phyloP scores from a whole-genome alignment of 768 basidiomycete genomes.

The Tulasnella sp. region DNA sequence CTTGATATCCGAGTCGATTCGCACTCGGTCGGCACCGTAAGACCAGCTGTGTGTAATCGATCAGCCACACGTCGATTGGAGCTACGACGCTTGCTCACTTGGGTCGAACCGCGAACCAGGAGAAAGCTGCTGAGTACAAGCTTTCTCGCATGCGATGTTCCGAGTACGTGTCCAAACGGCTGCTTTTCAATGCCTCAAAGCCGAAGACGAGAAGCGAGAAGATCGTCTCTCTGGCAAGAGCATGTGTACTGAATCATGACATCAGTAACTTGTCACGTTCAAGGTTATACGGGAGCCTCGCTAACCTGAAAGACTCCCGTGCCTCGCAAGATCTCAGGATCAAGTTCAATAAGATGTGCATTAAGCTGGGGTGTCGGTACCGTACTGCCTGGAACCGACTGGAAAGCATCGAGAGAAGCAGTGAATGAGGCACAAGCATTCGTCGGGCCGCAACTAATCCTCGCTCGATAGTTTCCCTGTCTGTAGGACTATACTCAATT shows the following conservation, averaged over 20 bases:
- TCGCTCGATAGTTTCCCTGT: constrained; percentile 72
- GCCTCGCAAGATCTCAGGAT: constrained; percentile 69
- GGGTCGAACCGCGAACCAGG: constrained; percentile 89
- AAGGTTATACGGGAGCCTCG: background rate
- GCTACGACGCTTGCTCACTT: constrained; percentile 46
- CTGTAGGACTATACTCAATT: constrained; percentile 80
- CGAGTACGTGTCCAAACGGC: constrained; percentile 68
- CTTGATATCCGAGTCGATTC: constrained; percentile 80
- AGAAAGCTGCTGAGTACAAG: constrained; percentile 69
- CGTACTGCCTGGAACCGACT: constrained; percentile 90
- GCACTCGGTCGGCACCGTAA: constrained; percentile 86
- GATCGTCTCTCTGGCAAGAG: constrained; percentile 78
- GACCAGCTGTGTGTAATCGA: constrained; percentile 57
- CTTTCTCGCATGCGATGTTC: constrained; percentile 64
- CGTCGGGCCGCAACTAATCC: constrained; percentile 57
- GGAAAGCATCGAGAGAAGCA: constrained; percentile 78
- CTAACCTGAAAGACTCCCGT: constrained; percentile 62
- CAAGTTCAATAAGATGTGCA: constrained; percentile 76
- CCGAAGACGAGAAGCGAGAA: constrained; percentile 89
- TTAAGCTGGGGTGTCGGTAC: constrained; percentile 72
- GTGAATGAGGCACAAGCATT: constrained; percentile 67
- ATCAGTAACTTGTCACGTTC: background rate
- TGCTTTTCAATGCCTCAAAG: constrained; percentile 83
- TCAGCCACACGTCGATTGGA: background rate
- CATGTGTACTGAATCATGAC: constrained; percentile 56